phyloP scores from a whole-genome alignment of 495 filamentous ascomycete genomes.

The Hypoxylon rickii region DNA sequence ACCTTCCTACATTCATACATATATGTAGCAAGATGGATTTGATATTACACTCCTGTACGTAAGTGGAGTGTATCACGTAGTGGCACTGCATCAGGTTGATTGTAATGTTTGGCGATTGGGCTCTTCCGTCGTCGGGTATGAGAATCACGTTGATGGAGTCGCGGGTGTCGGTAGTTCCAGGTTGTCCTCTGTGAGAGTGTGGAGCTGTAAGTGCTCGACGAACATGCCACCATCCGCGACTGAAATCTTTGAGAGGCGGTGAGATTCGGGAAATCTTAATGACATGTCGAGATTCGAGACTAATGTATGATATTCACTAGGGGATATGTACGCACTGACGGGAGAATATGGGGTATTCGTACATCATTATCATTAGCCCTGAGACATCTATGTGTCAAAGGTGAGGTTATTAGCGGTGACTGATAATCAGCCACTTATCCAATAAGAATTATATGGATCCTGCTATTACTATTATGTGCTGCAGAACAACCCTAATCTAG shows the following conservation, averaged over 20 bases:
- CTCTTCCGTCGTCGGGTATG: slow-evolving; percentile 7
- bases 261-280: slow-evolving; percentile 13
- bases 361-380: slow-evolving; percentile 26
- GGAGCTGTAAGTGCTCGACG: too few relatives aligned
- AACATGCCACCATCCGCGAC: slow-evolving; percentile 2
- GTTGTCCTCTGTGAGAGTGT: slow-evolving; percentile 15
- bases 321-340: slow-evolving; percentile 19
- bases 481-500: slow-evolving; percentile 12
- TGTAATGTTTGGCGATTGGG: slow-evolving; percentile 15
- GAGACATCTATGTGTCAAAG: slow-evolving; percentile 21
- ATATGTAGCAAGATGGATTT: too few relatives aligned
- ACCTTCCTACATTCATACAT: neutral
- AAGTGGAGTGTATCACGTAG: slow-evolving; percentile 27
- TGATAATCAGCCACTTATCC: too few relatives aligned
- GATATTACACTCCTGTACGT: neutral
- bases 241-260: slow-evolving; percentile 15
- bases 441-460: slow-evolving; percentile 3
- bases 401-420: slow-evolving; percentile 13
- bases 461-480: slow-evolving; percentile 11
- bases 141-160: slow-evolving; percentile 23
- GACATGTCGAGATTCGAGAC: slow-evolving; percentile 11
- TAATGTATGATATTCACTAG: slow-evolving; percentile 19
- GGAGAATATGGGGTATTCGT: slow-evolving; percentile 23
- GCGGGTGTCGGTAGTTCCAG: too few relatives aligned
- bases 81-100: slow-evolving; percentile 9